Evolutionary conservation across 768 basidiomycete species (phyloP).

Genomic region (Pholiota microspora): DNA sequence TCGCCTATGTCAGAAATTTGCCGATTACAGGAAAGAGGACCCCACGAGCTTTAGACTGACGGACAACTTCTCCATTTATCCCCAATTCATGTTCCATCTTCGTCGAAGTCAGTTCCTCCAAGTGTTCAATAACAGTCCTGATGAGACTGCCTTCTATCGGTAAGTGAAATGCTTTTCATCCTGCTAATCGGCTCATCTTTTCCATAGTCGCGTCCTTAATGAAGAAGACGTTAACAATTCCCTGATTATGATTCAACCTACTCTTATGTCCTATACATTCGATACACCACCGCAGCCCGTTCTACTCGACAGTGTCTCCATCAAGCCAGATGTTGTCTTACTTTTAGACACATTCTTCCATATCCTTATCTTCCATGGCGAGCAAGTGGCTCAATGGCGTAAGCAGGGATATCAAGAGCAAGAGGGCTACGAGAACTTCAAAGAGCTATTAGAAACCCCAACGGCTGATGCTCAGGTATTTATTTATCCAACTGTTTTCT

Average conservation of each 20-base stretch:
- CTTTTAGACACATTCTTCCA: slow-evolving; percentile 99
- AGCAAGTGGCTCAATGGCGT: slow-evolving; percentile 95
- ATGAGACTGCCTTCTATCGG: slow-evolving; percentile 99
- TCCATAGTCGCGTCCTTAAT: slow-evolving; percentile 81
- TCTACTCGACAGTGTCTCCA: slow-evolving; percentile 94
- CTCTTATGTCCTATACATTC: slow-evolving; percentile 97
- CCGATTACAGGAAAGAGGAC: slow-evolving; percentile 98
- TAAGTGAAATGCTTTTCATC: slow-evolving; percentile 29
- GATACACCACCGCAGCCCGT: slow-evolving; percentile 92
- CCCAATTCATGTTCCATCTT: slow-evolving; percentile 99
- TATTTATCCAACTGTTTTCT: background rate
- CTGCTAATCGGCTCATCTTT: background rate
- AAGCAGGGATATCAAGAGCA: slow-evolving; percentile 99
- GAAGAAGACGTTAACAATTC: slow-evolving; percentile 99
- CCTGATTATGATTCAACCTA: slow-evolving; percentile 99
- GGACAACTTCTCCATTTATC: slow-evolving; percentile 98
- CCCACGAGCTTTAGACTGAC: slow-evolving; percentile 88
- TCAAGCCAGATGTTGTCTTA: slow-evolving; percentile 94
- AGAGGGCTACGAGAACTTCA: slow-evolving; percentile 98
- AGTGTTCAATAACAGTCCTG: slow-evolving; percentile 99
- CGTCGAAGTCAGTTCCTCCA: slow-evolving; percentile 97
- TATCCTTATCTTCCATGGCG: slow-evolving; percentile 99
- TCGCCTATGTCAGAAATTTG: slow-evolving; percentile 97
- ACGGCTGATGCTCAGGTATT: slow-evolving; percentile 84
- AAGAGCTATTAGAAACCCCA: slow-evolving; percentile 86